Percentiles rank a stretch among this genome's conserved stretches.
Evolutionary conservation across 768 basidiomycete species (phyloP).

Genomic region (Boletus rex-veris): DNA sequence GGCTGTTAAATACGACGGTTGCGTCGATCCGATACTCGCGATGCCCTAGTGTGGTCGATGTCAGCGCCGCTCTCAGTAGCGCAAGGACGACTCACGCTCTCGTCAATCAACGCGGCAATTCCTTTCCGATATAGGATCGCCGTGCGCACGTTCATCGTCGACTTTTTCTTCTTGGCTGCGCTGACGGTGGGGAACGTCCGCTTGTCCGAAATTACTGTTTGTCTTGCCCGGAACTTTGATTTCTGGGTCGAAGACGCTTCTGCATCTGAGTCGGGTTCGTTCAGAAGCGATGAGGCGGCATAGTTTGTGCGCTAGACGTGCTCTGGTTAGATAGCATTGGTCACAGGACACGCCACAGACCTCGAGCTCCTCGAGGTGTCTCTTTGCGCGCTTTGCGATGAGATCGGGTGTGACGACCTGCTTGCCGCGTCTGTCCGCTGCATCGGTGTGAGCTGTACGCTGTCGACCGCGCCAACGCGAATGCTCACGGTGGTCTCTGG

Average conservation of each 20-base stretch:
- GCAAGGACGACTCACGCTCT: conserved; percentile 57
- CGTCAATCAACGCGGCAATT: conserved; percentile 67
- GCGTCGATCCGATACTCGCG: conserved; percentile 45
- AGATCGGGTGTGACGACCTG: conserved; percentile 56
- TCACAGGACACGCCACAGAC: conserved; percentile 30
- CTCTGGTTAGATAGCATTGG: background rate
- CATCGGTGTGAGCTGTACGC: conserved; percentile 8
- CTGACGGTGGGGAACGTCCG: conserved; percentile 39
- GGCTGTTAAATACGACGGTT: conserved; percentile 72
- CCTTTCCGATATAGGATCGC: conserved; percentile 83
- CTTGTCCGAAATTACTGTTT: conserved; percentile 74
- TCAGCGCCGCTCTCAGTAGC: background rate
- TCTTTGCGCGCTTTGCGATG: conserved; percentile 69
- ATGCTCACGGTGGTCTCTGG: conserved; percentile 32
- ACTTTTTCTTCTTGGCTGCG: conserved; percentile 61
- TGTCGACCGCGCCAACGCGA: background rate
- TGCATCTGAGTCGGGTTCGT: conserved; percentile 30
- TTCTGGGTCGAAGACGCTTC: conserved; percentile 25
- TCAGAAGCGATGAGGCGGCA: conserved; percentile 42
- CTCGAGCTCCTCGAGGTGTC: conserved; percentile 84
- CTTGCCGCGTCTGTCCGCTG: conserved; percentile 45
- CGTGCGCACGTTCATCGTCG: conserved; percentile 74
- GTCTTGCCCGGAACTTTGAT: conserved; percentile 64
- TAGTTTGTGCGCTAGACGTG: conserved; percentile 69
- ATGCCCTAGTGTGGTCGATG: conserved; percentile 46